Conservation (phyloP, 1,284 basidiomycete genomes). For the Dichomitus squalens region DNA sequence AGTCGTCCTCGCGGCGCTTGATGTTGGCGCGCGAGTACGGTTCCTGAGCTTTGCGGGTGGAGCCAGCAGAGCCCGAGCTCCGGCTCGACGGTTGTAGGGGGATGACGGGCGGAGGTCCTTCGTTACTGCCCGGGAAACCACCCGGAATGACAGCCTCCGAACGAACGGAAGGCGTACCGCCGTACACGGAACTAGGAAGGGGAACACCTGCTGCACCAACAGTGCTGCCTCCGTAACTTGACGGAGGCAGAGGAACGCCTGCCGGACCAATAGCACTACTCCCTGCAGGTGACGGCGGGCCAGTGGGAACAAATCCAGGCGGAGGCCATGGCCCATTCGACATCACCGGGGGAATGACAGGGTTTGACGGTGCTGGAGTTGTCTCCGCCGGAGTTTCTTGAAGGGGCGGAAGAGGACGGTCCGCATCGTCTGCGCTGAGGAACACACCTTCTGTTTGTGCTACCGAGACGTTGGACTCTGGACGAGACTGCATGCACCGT, state of each 20-base stretch:
- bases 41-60: constrained; percentile 18
- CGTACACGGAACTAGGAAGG: constrained; percentile 20
- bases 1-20: constrained; percentile 26
- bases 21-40: constrained; percentile 20
- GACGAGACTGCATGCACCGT: constrained; percentile 13
- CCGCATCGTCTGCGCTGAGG: constrained; percentile 22
- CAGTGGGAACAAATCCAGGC: constrained; percentile 34
- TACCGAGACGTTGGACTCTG: constrained; percentile 22
- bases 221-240: constrained; percentile 3
- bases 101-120: constrained; percentile 22
- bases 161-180: constrained; percentile 20
- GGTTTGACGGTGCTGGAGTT: constrained; percentile 9
- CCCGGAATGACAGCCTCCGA: constrained; percentile 15
- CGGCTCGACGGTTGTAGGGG: constrained; percentile 19
- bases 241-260: constrained; percentile 16
- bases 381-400: constrained; percentile 10
- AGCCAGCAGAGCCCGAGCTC: constrained; percentile 17
- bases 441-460: constrained; percentile 12
- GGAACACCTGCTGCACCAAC: constrained; percentile 13
- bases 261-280: constrained; percentile 16
- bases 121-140: constrained; percentile 12
- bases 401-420: constrained; percentile 13
- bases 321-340: constrained; percentile 27
- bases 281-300: constrained; percentile 22
- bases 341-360: constrained; percentile 22